Percentiles rank a stretch among this genome's conserved stretches.
Evolutionary conservation across 2,329 filamentous ascomycete genomes (phyloP).

Genomic region (Mollisia scopiformis): DNA sequence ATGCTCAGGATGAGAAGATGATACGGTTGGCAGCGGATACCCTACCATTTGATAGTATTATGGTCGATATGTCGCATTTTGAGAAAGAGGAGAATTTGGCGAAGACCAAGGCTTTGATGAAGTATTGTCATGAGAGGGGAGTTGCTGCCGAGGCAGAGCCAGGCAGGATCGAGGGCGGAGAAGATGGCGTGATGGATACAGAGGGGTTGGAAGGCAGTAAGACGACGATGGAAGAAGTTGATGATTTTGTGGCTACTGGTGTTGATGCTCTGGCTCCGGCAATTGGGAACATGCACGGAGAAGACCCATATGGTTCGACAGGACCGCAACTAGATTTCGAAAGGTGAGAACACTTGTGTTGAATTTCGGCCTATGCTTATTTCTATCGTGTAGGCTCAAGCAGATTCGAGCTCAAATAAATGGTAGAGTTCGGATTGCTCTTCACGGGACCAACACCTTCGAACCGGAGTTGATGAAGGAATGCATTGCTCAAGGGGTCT

Average conservation of each 20-base stretch:
- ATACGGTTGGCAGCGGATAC: constrained; percentile 56
- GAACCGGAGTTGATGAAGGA: constrained; percentile 49
- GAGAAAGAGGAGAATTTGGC: constrained; percentile 72
- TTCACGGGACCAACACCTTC: constrained; percentile 61
- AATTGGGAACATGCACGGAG: constrained; percentile 70
- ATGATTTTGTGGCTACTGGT: constrained; percentile 64
- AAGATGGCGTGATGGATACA: constrained; percentile 74
- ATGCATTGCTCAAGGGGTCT: constrained; percentile 52
- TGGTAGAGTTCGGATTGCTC: constrained; percentile 47
- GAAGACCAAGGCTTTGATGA: constrained; percentile 58
- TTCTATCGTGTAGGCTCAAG: constrained; percentile 36
- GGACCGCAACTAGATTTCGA: constrained; percentile 45
- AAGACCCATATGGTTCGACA: constrained; percentile 45
- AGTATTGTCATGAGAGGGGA: constrained; percentile 52
- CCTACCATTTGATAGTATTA: constrained; percentile 69
- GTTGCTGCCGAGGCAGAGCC: constrained; percentile 71
- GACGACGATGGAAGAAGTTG: constrained; percentile 63
- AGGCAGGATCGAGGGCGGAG: constrained; percentile 70
- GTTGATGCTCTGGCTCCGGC: constrained; percentile 69
- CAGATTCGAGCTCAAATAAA: constrained; percentile 38
- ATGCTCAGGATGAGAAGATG: constrained; percentile 61
- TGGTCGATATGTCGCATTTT: constrained; percentile 78
- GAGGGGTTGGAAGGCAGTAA: constrained; percentile 62
- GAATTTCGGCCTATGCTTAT: not conserved
- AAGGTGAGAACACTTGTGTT: constrained; percentile 35